Conservation (phyloP, 441 rosid genomes). For the Syzygium malaccense region DNA sequence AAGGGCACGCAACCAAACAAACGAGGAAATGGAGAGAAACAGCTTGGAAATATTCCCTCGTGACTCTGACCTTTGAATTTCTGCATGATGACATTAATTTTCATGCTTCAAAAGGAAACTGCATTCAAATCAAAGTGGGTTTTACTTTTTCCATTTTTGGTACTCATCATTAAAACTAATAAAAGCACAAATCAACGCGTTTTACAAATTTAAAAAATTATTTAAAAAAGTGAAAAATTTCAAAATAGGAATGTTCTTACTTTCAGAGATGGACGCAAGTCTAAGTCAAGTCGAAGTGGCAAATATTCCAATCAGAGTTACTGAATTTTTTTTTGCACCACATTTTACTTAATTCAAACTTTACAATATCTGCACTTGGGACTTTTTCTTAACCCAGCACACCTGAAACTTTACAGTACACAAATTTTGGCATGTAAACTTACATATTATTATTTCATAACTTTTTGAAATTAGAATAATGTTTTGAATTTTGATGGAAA, state of each 20-base stretch:
- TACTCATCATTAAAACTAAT: neutral
- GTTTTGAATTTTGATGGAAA: fast-evolving
- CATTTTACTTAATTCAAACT: neutral
- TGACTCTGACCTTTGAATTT: neutral
- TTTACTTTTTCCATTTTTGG: neutral
- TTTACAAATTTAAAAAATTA: neutral
- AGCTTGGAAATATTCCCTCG: neutral
- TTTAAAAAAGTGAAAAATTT: neutral
- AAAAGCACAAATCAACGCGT: neutral
- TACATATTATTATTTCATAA: neutral
- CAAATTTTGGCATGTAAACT: neutral
- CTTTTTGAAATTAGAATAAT: neutral
- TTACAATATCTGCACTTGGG: fast-evolving
- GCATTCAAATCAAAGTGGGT: neutral
- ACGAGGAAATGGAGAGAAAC: neutral
- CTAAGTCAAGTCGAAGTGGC: neutral
- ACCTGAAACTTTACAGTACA: fast-evolving
- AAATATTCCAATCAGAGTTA: neutral
- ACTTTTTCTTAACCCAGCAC: neutral
- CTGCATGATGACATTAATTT: neutral
- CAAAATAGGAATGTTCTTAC: neutral
- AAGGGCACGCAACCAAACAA: neutral
- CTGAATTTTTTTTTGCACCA: neutral
- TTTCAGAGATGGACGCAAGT: neutral
- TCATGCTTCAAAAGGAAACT: neutral